Evolutionary conservation across 75 land plant species (phyloP).

Genomic region (Adiantum capillusveneris): DNA sequence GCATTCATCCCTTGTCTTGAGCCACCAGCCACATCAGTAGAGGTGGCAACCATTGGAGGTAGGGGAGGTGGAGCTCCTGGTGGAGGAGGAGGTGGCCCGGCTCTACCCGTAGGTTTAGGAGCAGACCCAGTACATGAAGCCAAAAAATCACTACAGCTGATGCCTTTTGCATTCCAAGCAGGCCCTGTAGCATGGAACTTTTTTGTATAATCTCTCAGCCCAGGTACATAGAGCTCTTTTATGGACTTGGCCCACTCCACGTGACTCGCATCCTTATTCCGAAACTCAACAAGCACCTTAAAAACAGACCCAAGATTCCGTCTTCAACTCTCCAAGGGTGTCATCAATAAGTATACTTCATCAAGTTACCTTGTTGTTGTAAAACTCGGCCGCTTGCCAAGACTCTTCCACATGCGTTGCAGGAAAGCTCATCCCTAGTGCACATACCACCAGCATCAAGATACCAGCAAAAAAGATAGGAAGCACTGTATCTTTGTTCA

Average conservation of each 20-base stretch:
- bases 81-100: constrained; percentile 40
- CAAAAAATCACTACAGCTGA: constrained; percentile 13
- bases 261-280: constrained; percentile 74
- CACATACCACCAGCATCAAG: background rate
- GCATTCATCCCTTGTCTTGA: constrained; percentile 70
- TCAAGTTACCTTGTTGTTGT: constrained; percentile 92
- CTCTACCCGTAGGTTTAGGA: constrained; percentile 19
- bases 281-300: constrained; percentile 84
- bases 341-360: background rate
- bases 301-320: too few species aligned
- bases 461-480: background rate
- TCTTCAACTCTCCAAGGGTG: too few species aligned
- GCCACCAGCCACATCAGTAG: constrained; percentile 30
- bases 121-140: constrained; percentile 5
- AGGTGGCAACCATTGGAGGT: constrained; percentile 31
- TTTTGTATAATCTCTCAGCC: constrained; percentile 87
- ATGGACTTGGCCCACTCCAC: constrained; percentile 95
- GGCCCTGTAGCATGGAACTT: constrained; percentile 72
- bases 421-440: constrained; percentile 85
- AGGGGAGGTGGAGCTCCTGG: constrained; percentile 50
- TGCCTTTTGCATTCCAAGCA: constrained; percentile 73
- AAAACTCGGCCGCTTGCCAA: constrained; percentile 97
- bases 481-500: too few species aligned
- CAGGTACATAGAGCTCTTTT: constrained; percentile 87
- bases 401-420: constrained; percentile 94